A percentile compares a stretch with the other conserved stretches of the same genome.
Evolutionary conservation across 257 asterid species (phyloP).

Genomic region (Nicotiana obtusifolia): DNA sequence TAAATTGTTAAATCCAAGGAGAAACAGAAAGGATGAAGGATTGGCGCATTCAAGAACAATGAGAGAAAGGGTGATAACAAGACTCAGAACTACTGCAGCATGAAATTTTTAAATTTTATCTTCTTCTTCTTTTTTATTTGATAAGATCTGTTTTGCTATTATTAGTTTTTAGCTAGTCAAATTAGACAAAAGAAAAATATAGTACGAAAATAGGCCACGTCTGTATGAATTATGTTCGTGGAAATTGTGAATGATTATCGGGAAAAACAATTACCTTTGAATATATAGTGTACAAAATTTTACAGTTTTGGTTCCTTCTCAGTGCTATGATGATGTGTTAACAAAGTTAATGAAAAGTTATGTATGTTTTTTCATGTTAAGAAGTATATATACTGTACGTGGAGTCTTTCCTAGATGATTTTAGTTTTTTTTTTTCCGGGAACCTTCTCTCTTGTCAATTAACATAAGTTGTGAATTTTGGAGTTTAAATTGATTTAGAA

Average conservation of each 20-base stretch:
- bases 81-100: neutral
- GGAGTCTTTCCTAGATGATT: neutral
- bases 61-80: slow-evolving; percentile 32
- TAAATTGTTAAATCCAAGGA: slow-evolving; percentile 34
- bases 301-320: neutral
- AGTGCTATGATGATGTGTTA: neutral
- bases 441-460: neutral
- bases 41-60: slow-evolving; percentile 42
- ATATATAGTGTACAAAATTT: neutral
- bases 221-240: neutral
- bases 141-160: neutral
- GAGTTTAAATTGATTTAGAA: neutral
- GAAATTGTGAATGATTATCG: neutral
- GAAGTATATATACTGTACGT: too few species aligned
- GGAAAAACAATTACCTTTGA: neutral
- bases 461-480: neutral
- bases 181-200: neutral
- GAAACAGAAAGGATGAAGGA: slow-evolving; percentile 13
- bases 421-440: too few species aligned
- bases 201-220: neutral
- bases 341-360: neutral
- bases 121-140: neutral
- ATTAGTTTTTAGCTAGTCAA: neutral
- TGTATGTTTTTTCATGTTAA: too few species aligned
- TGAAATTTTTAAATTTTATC: neutral